These are phyloP conservation scores for Poteriospumella lacustris DNA, from an alignment of 108 stramenopile genomes.

Conservation along the genomic window DNA sequence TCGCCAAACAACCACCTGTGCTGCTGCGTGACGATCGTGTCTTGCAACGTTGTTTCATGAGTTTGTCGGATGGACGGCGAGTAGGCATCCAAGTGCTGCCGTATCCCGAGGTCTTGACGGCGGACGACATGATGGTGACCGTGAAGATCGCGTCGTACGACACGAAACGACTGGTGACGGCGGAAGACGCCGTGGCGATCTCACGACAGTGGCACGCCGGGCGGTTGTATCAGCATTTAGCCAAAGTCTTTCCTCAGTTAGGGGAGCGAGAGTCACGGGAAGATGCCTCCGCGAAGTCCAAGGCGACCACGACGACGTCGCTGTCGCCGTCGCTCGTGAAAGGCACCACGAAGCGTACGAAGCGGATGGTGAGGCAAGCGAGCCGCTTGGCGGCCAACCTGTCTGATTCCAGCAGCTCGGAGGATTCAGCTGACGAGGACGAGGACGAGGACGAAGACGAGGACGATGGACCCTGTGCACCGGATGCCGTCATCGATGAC, in stretches of 20 bases:
- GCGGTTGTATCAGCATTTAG: background rate
- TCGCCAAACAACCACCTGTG: background rate
- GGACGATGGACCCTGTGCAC: background rate
- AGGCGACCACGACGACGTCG: too few species aligned
- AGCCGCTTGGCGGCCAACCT: too few species aligned
- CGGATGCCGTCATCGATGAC: background rate
- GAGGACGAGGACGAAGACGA: background rate
- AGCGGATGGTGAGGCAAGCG: too few species aligned
- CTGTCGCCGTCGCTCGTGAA: too few species aligned
- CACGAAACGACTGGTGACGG: background rate
- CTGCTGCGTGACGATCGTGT: constrained; percentile 6
- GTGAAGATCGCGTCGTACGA: background rate
- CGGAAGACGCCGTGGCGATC: background rate
- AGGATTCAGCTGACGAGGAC: too few species aligned
- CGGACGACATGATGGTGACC: constrained; percentile 10
- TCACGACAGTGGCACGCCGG: too few species aligned
- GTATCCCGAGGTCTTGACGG: background rate
- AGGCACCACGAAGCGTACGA: too few species aligned
- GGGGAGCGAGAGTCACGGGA: too few species aligned
- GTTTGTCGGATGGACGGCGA: constrained; percentile 1
- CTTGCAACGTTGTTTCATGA: background rate
- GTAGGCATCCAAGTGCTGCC: constrained; percentile 1
- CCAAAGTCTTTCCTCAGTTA: background rate
- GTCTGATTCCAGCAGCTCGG: too few species aligned
- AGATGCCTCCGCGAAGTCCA: too few species aligned